Evolutionary conservation across 768 basidiomycete genomes (phyloP).

Genomic region (Boletus pseudo-olivaceus): DNA sequence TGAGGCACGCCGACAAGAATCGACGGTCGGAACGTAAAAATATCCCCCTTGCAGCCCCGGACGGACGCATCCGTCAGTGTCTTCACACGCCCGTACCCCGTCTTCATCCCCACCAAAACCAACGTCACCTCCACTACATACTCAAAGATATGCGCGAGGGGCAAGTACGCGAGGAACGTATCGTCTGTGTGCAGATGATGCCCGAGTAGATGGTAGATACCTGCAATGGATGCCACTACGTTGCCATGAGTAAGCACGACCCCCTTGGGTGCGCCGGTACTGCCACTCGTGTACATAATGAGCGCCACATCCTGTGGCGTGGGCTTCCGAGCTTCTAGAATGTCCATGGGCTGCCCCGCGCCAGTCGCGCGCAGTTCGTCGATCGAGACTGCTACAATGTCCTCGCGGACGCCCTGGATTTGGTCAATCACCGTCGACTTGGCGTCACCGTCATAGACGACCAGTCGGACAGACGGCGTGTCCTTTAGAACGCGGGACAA

Average conservation of each 20-base stretch:
- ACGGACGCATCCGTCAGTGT: constrained; percentile 95
- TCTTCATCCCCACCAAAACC: constrained; percentile 71
- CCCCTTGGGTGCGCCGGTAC: constrained; percentile 92
- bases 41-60: constrained; percentile 83
- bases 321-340: constrained; percentile 49
- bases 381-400: constrained; percentile 58
- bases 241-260: constrained; percentile 87
- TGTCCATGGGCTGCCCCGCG: constrained; percentile 47
- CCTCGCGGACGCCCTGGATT: constrained; percentile 52
- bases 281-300: constrained; percentile 87
- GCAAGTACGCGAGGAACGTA: constrained; percentile 82
- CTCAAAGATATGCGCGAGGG: constrained; percentile 93
- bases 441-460: constrained; percentile 84
- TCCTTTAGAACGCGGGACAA: constrained; percentile 67
- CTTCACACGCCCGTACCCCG: constrained; percentile 91
- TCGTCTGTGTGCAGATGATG: constrained; percentile 41
- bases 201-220: constrained; percentile 64
- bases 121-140: constrained; percentile 86
- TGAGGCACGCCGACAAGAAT: constrained; percentile 95
- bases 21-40: constrained; percentile 76
- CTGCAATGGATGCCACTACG: constrained; percentile 82
- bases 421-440: constrained; percentile 51
- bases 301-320: constrained; percentile 51
- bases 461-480: constrained; percentile 70
- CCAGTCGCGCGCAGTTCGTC: constrained; percentile 74